phyloP scores from a whole-genome alignment of 768 basidiomycete genomes.

The Leccinellum rugosiceps region DNA sequence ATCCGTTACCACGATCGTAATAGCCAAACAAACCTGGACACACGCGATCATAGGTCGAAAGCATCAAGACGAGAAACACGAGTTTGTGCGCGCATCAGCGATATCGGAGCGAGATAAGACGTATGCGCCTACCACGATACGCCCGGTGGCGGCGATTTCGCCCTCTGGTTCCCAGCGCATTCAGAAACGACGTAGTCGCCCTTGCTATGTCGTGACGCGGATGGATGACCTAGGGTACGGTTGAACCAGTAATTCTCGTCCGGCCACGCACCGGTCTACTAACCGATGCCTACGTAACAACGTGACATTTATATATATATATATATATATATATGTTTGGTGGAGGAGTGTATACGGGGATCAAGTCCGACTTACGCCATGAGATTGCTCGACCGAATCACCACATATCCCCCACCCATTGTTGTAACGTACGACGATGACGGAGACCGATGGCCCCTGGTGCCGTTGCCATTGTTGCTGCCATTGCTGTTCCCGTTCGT shows the following conservation, averaged over 20 bases:
- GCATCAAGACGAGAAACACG: not conserved
- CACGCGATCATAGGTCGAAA: not conserved
- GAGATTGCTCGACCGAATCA: constrained; percentile 68
- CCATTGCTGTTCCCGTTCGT: constrained; percentile 33
- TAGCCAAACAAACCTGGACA: not conserved
- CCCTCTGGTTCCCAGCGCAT: constrained; percentile 55
- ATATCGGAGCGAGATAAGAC: constrained; percentile 29
- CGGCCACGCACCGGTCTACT: constrained; percentile 80
- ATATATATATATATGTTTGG: too few species aligned
- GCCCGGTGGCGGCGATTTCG: constrained; percentile 57
- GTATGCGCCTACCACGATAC: constrained; percentile 73
- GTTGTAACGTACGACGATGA: not conserved
- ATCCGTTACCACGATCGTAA: not conserved
- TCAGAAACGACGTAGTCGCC: constrained; percentile 77
- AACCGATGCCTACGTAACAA: too few species aligned
- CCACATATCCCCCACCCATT: constrained; percentile 84
- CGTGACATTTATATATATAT: not conserved
- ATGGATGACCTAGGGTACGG: not conserved
- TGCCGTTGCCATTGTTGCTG: not conserved
- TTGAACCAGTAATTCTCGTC: constrained; percentile 70
- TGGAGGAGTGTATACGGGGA: too few species aligned
- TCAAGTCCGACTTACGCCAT: constrained; percentile 70
- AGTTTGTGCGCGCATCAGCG: constrained; percentile 8
- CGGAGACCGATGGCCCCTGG: too few species aligned
- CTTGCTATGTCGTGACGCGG: constrained; percentile 33